Evolutionary conservation across 306 rosid genomes (phyloP).

Genomic region (Pterocarpus santalinus): DNA sequence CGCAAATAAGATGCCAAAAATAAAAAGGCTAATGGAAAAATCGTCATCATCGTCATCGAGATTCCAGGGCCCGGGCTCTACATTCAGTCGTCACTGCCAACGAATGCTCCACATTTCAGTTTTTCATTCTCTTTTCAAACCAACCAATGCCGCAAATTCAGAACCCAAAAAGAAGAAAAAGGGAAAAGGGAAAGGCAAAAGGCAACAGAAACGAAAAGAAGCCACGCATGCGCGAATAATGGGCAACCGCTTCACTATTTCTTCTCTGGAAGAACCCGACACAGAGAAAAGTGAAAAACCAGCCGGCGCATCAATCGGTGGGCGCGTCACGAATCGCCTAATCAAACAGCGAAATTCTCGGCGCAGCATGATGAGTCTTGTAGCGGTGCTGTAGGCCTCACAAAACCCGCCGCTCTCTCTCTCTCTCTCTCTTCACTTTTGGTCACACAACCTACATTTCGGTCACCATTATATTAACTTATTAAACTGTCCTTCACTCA

Average conservation of each 20-base stretch:
- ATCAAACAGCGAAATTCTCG: not conserved
- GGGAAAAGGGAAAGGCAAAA: too few species aligned
- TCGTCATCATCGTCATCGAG: not conserved
- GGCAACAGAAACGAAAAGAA: not conserved
- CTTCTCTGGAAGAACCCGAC: not conserved
- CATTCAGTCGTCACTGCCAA: not conserved
- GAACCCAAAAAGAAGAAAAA: not conserved
- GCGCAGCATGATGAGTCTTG: not conserved
- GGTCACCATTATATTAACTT: not conserved
- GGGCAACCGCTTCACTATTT: not conserved
- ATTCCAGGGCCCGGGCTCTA: not conserved
- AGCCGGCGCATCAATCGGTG: not conserved
- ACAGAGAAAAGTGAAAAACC: too few species aligned
- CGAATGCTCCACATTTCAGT: not conserved
- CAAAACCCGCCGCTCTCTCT: too few species aligned
- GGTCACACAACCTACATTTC: not conserved
- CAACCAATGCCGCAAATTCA: not conserved
- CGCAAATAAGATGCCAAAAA: too few species aligned
- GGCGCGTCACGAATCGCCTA: not conserved
- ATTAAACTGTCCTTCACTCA: not conserved
- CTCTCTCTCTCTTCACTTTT: too few species aligned
- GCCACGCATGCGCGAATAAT: not conserved
- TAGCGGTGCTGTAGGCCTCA: not conserved
- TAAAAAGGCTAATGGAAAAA: too few species aligned
- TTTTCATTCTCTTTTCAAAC: not conserved